Evolutionary conservation across 2,329 filamentous ascomycete species (phyloP).

Genomic region (Fusarium newnesense): DNA sequence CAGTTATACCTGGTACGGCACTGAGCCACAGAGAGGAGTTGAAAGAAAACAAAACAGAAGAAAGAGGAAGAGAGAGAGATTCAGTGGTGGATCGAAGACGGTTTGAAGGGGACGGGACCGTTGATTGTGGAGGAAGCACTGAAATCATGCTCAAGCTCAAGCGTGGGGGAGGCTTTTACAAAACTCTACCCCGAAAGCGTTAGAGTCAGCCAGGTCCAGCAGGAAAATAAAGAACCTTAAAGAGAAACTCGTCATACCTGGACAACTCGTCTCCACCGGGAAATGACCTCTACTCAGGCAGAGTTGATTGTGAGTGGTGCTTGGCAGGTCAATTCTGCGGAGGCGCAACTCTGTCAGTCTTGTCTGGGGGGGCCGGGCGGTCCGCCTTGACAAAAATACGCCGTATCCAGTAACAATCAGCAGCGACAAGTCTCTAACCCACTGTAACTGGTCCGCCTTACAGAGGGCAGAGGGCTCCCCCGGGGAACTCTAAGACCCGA

Average conservation of each 20-base stretch:
- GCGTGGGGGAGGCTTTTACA: conserved; percentile 17
- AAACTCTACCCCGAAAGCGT: conserved; percentile 17
- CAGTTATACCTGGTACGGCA: conserved; percentile 2
- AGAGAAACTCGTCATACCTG: conserved; percentile 34
- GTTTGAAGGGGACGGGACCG: conserved; percentile 13
- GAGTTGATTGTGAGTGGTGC: conserved; percentile 28
- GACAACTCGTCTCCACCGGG: conserved; percentile 21
- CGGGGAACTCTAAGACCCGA: not conserved
- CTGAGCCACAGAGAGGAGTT: not conserved
- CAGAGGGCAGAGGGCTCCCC: not conserved
- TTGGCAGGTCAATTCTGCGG: conserved; percentile 27
- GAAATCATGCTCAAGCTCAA: conserved; percentile 16
- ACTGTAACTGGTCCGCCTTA: conserved; percentile 34
- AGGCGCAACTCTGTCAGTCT: not conserved
- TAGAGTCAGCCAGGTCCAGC: conserved; percentile 17
- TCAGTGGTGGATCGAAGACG: not conserved
- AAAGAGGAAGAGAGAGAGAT: not conserved
- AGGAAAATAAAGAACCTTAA: conserved; percentile 29
- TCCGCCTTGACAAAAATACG: not conserved
- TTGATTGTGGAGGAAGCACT: conserved; percentile 30
- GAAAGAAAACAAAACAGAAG: not conserved
- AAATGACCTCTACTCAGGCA: conserved; percentile 30
- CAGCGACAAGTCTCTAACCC: conserved; percentile 23
- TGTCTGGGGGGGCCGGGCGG: not conserved
- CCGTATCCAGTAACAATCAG: conserved; percentile 26